Evolutionary conservation across 768 basidiomycete genomes (phyloP), one percentile per base, ranked within the genome.

Genomic region (Ramaria sp.): DNA sequence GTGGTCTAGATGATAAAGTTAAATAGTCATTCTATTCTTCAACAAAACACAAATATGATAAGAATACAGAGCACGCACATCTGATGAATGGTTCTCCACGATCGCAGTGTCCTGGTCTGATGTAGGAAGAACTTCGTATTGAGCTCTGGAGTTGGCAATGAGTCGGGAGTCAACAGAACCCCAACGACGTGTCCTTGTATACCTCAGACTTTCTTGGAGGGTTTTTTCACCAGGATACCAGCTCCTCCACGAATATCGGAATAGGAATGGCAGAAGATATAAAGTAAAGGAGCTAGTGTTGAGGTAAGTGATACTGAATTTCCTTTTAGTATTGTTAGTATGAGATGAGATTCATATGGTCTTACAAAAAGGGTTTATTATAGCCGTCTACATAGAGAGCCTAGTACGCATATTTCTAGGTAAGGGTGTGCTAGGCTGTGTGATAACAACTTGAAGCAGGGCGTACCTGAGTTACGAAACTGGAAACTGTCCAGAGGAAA

Each of bases 271-370:
- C 2, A 91, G 50, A 28, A 94, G 81, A 69, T 94, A 94, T 13
- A 91, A 61, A 3, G 79, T 70, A 64, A 98, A 98, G n/a, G 90
- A 75, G 58, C 87, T 83, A 1, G 94, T 97, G 68, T 84, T 92
- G 64, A 95, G 71, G 63, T 96, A 98, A 10, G 95, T 94, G 49
- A 90, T 78, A 55, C 88, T 88, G n/a, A 34, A 55, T 24, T 20
- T 28, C 20, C 48, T 30, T 20, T 45, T 18, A 58, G 52, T n/a
- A 44, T 38, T 48, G 38, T 37, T 24, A 37, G 27, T 36, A 34
- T 15, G 36, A 24, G 15, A 45, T 34, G 34, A 49, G 56, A 39
- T 44, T 38, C 54, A 43, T 27, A n/a, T 41, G 57, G 28, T 68
- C 78, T 55, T 57, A 83, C 93, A 93, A 71, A 68, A 95, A 98